Percentiles rank a stretch among this genome's conserved stretches.
Evolutionary conservation across 306 rosid genomes (phyloP).

Genomic region (Citrullus mucosospermus): DNA sequence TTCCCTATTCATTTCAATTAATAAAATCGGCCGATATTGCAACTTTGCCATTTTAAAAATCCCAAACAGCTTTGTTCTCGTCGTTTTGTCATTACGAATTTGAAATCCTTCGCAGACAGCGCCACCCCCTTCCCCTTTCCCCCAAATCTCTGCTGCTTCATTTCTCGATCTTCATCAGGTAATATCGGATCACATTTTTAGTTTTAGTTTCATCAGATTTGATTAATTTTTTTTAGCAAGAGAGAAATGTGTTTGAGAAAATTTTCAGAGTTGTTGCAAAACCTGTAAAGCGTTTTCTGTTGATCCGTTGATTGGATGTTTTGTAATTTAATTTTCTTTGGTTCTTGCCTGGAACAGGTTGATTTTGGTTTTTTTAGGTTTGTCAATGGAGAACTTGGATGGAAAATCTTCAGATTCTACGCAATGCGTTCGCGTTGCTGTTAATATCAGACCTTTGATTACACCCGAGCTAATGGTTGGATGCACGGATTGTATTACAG

Average conservation of each 20-base stretch:
- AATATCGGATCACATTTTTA: slow-evolving; percentile 1
- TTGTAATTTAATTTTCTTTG: not conserved
- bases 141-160: not conserved
- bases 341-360: not conserved
- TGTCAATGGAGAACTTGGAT: slow-evolving; percentile 56
- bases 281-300: not conserved
- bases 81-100: slow-evolving; percentile 2
- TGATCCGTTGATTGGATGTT: not conserved
- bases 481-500: slow-evolving; percentile 80
- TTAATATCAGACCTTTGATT: slow-evolving; percentile 71
- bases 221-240: slow-evolving; percentile 6
- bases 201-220: not conserved
- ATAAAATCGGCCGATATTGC: not conserved
- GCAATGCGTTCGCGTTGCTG: slow-evolving; percentile 78
- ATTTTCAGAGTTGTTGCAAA: not conserved
- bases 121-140: not conserved
- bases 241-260: not conserved
- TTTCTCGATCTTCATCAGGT: slow-evolving; percentile 15
- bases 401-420: slow-evolving; percentile 30
- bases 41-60: not conserved
- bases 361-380: slow-evolving; percentile 10
- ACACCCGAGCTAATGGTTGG: slow-evolving; percentile 75
- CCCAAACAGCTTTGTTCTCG: not conserved
- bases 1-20: not conserved
- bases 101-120: not conserved